A percentile compares a stretch with the other conserved stretches of the same genome.
Conservation (phyloP, 495 filamentous ascomycete genomes). For the Melanomma pulvis-pyrius region DNA sequence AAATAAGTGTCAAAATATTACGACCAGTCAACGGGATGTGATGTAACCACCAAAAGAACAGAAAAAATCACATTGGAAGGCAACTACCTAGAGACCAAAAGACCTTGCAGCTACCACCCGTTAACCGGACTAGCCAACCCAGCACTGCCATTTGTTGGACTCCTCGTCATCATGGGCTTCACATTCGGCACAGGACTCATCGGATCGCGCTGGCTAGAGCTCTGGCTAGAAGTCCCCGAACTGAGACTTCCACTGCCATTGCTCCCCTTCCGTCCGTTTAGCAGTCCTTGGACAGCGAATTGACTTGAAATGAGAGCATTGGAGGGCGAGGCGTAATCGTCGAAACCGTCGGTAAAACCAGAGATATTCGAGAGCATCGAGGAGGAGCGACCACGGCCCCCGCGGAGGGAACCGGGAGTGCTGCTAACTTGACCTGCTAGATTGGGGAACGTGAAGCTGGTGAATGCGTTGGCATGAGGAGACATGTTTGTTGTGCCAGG, state of each 20-base stretch:
- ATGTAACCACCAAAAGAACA: slow-evolving; percentile 25
- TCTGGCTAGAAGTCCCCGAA: slow-evolving; percentile 31
- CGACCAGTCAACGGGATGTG: not conserved
- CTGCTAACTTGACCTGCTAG: slow-evolving; percentile 28
- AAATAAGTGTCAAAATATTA: not conserved
- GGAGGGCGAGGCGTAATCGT: slow-evolving; percentile 29
- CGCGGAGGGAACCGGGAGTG: slow-evolving; percentile 35
- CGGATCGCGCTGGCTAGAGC: slow-evolving; percentile 37
- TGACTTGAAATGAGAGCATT: slow-evolving; percentile 5
- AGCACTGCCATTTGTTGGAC: slow-evolving; percentile 22
- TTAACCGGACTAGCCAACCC: slow-evolving; percentile 27
- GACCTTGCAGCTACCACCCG: slow-evolving; percentile 8
- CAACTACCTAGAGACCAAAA: slow-evolving; percentile 3
- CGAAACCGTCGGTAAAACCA: slow-evolving; percentile 62
- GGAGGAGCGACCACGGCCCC: slow-evolving; percentile 59
- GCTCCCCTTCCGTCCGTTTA: slow-evolving; percentile 35
- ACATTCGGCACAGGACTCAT: slow-evolving; percentile 32
- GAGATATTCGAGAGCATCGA: slow-evolving; percentile 70
- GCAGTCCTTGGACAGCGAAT: slow-evolving; percentile 1
- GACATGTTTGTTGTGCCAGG: slow-evolving; percentile 35
- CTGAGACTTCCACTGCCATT: slow-evolving; percentile 35
- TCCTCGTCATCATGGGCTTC: slow-evolving; percentile 29
- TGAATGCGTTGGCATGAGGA: slow-evolving; percentile 31
- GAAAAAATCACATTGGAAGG: slow-evolving; percentile 27
- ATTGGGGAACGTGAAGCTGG: slow-evolving; percentile 43